Percentiles rank a stretch among this genome's conserved stretches.
These are phyloP conservation scores for Kregervanrija pseudodelftensis DNA, from an alignment of 805 yeast species.

Conservation along the genomic window DNA sequence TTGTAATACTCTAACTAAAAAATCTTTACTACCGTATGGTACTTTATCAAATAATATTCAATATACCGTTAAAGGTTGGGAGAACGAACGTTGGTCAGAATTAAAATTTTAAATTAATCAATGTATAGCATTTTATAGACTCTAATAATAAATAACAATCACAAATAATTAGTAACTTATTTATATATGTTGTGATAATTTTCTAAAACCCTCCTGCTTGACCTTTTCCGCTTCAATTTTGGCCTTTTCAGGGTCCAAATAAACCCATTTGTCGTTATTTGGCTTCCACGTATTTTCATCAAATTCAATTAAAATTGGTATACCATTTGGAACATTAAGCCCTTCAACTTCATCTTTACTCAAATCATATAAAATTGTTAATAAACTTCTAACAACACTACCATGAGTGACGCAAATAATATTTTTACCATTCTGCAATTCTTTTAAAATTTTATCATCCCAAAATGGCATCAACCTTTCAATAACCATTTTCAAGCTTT, in stretches of 20 bases:
- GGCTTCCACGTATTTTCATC: conserved; percentile 34
- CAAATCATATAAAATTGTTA: conserved; percentile 59
- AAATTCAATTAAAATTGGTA: conserved; percentile 60
- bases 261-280: conserved; percentile 39
- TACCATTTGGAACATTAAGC: conserved; percentile 77
- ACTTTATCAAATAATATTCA: conserved; percentile 25
- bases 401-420: conserved; percentile 77
- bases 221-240: conserved; percentile 73
- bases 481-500: conserved; percentile 67
- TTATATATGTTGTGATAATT: not conserved
- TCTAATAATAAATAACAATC: not conserved
- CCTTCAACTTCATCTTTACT: conserved; percentile 64
- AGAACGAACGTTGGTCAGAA: conserved; percentile 35
- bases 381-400: conserved; percentile 67
- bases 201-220: conserved; percentile 55
- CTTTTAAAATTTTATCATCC: conserved; percentile 42
- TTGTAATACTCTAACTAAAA: conserved; percentile 10
- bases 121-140: not conserved
- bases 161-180: not conserved
- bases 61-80: conserved; percentile 47
- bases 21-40: conserved; percentile 24
- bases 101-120: not conserved
- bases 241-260: conserved; percentile 77
- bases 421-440: conserved; percentile 42
- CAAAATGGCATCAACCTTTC: conserved; percentile 58